These are phyloP conservation scores for Gloeostereum incarnatum DNA, from an alignment of 768 basidiomycete genomes.

Conservation along the genomic window DNA sequence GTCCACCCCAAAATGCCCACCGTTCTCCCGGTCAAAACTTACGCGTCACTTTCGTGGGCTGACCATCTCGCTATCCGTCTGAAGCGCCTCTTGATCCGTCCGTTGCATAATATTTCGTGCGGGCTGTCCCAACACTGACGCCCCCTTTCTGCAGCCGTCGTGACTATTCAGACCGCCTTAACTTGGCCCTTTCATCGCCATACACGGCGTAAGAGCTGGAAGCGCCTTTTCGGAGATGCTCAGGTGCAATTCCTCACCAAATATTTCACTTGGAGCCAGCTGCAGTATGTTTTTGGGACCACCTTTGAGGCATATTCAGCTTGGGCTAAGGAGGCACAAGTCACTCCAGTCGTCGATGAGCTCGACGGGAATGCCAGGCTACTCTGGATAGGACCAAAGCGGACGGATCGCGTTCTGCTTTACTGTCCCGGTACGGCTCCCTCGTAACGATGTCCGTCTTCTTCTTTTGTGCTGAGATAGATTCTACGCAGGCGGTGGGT, in stretches of 20 bases:
- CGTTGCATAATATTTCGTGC: too few relatives aligned
- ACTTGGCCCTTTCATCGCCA: too few relatives aligned
- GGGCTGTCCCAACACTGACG: too few relatives aligned
- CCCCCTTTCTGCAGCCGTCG: too few relatives aligned
- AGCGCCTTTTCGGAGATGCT: not conserved
- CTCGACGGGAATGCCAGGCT: slow-evolving; percentile 16
- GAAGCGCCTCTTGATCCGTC: too few relatives aligned
- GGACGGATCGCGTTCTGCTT: slow-evolving; percentile 20
- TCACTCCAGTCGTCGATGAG: slow-evolving; percentile 15
- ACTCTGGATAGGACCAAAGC: slow-evolving; percentile 22
- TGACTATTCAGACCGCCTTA: too few relatives aligned
- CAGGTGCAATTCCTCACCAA: not conserved
- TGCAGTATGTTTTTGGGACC: slow-evolving; percentile 15
- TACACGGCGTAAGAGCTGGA: too few relatives aligned
- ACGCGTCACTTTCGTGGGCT: too few relatives aligned
- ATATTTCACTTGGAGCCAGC: slow-evolving; percentile 7
- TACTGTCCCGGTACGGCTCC: slow-evolving; percentile 19
- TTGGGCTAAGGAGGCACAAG: slow-evolving; percentile 10
- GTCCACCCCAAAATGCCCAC: too few relatives aligned
- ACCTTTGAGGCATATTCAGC: slow-evolving; percentile 11
- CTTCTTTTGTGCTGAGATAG: not conserved
- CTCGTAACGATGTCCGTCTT: too few relatives aligned
- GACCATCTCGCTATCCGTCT: too few relatives aligned
- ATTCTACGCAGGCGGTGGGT: slow-evolving; percentile 19
- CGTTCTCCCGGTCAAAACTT: too few relatives aligned